phyloP scores from a whole-genome alignment of 768 basidiomycete genomes.

The Suillus hirtellus region DNA sequence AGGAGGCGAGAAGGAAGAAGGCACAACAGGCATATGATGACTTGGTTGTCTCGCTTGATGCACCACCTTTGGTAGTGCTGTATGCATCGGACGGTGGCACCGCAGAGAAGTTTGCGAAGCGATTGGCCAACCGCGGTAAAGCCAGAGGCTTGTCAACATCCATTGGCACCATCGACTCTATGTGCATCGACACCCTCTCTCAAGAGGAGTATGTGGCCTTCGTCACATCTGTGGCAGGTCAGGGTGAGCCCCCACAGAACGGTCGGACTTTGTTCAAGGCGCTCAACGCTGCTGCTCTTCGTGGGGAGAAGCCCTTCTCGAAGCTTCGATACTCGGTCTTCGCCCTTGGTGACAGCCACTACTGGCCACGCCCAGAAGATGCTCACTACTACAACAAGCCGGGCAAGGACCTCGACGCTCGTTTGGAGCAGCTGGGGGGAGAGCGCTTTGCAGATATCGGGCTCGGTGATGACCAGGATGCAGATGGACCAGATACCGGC shows the following conservation, averaged over 20 bases:
- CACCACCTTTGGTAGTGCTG: constrained; percentile 85
- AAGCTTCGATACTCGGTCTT: constrained; percentile 84
- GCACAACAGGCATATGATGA: constrained; percentile 85
- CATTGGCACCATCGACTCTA: constrained; percentile 77
- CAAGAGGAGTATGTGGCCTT: constrained; percentile 79
- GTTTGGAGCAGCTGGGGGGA: constrained; percentile 78
- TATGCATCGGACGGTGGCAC: constrained; percentile 94
- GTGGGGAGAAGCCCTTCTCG: constrained; percentile 53
- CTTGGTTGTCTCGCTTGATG: constrained; percentile 80
- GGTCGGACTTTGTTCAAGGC: constrained; percentile 88
- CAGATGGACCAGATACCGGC: constrained; percentile 93
- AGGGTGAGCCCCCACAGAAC: constrained; percentile 98
- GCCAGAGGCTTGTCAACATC: constrained; percentile 79
- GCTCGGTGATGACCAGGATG: constrained; percentile 95
- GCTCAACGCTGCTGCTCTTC: constrained; percentile 59
- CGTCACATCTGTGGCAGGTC: constrained; percentile 91
- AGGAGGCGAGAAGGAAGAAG: constrained; percentile 77
- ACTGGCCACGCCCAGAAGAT: constrained; percentile 97
- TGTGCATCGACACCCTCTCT: constrained; percentile 70
- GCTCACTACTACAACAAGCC: constrained; percentile 99
- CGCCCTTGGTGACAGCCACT: constrained; percentile 97
- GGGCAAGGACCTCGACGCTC: constrained; percentile 83
- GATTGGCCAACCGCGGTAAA: constrained; percentile 79
- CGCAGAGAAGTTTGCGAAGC: constrained; percentile 96
- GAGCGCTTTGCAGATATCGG: constrained; percentile 74